A percentile compares a stretch with the other conserved stretches of the same genome.
These are phyloP conservation scores for Magnaporthiopsis incrustans DNA, from an alignment of 2,329 filamentous ascomycete genomes.

Conservation along the genomic window DNA sequence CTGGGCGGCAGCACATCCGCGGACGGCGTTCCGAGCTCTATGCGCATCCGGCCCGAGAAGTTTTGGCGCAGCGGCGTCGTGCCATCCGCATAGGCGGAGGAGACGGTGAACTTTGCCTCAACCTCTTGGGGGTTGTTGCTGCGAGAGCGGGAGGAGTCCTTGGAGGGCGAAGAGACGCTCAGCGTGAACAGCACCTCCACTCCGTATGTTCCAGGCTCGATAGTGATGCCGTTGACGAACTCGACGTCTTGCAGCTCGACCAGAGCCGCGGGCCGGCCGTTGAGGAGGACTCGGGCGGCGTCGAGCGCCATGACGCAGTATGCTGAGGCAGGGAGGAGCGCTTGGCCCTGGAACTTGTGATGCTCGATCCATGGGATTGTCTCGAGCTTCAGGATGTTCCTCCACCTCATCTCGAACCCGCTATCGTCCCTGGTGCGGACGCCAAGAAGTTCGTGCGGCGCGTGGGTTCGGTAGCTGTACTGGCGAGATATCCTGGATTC, in stretches of 20 bases:
- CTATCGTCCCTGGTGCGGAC: constrained; percentile 10
- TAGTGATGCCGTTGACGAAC: constrained; percentile 24
- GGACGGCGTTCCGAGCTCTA: constrained; percentile 22
- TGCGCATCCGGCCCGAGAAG: constrained; percentile 23
- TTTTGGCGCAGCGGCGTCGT: constrained; percentile 26
- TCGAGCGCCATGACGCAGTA: constrained; percentile 40
- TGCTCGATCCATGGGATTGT: constrained; percentile 28
- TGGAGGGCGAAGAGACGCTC: constrained; percentile 13
- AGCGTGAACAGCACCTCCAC: constrained; percentile 30
- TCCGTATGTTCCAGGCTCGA: constrained; percentile 24
- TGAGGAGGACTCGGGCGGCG: constrained; percentile 25
- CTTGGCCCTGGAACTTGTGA: constrained; percentile 35
- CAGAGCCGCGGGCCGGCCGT: constrained; percentile 16
- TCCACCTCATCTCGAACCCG: constrained; percentile 16
- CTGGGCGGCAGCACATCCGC: constrained; percentile 20
- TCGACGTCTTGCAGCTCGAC: constrained; percentile 24
- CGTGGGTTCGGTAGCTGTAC: constrained; percentile 8
- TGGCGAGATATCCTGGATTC: constrained; percentile 32
- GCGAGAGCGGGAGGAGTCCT: background rate
- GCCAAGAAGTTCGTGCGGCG: constrained; percentile 14
- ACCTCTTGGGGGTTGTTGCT: constrained; percentile 13
- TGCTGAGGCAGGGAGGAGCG: constrained; percentile 37
- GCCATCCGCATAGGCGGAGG: constrained; percentile 25
- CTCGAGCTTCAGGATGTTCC: constrained; percentile 15
- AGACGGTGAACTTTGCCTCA: constrained; percentile 24